Base-by-base conservation (phyloP, 1,139 yeast genomes). In the Zygosaccharomyces sapae region DNA sequence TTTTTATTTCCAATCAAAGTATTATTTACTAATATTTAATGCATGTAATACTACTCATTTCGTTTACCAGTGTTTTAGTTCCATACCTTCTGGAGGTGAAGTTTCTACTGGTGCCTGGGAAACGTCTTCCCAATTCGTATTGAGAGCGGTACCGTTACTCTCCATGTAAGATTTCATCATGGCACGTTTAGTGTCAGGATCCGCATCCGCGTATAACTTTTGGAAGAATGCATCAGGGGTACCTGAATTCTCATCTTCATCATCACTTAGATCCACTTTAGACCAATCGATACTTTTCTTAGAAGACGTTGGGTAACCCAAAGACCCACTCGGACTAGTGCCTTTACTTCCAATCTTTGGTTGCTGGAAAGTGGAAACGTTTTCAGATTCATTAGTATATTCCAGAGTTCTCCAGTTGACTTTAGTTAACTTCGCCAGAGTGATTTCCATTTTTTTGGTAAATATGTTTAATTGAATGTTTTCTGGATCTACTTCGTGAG, bases 91-190 rank as follows among this genome's bases (percentile, higher is more conserved):
- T 0, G 97, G 97, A 2, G 96, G 92, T 34, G 77, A 68, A 2
- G 86, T 77, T 56, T 85, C 88, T 47, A 84, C 86, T 33, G 68
- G 74, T 54, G 79, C 80, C 44, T 74, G 72, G 43, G 78, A 74
- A 2, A 95, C 97, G 51, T 88, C 96, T n/a, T 71, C 77, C 99
- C 99, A 92, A 63, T 87, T 86, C 4, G 98, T 94, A 43, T 95
- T 87, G 52, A 94, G 72, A 1, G 95, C 81, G 0, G 98, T 94
- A 13, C 99, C 99, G 55, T 86, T 85, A 56, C 96, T 86, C 67
- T 94, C 97, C 10, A 80, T 74, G 61, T 79, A 92, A 45, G 96
- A 87, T 69, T 94, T 94, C 94, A 88, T 86, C 97, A 94, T 94
- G 1, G 99, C 99, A 48, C 95, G 75, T 56, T 74, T 75, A 1